These are phyloP conservation scores for Penicillium sp. DNA, from an alignment of 2,329 filamentous ascomycete genomes.

Conservation along the genomic window DNA sequence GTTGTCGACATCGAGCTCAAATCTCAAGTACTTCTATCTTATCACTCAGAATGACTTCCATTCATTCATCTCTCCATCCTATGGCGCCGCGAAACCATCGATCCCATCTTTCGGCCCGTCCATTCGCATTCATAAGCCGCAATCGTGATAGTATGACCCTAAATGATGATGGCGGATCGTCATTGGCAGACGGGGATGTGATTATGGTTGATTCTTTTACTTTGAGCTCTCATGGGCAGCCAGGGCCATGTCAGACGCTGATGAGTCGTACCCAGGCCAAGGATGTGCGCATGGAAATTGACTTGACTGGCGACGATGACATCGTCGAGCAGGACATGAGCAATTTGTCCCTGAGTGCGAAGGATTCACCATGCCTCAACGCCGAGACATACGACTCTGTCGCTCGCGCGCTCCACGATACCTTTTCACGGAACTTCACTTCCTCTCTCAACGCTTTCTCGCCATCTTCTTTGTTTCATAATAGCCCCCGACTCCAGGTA, in stretches of 20 bases:
- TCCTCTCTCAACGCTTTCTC: not conserved
- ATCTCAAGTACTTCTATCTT: too few relatives aligned
- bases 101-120: not conserved
- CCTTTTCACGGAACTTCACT: not conserved
- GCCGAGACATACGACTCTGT: not conserved
- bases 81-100: not conserved
- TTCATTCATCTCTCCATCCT: not conserved
- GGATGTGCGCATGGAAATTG: not conserved
- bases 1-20: too few relatives aligned
- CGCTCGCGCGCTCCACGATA: not conserved
- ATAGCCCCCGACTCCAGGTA: not conserved
- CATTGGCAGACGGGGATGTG: not conserved
- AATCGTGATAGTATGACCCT: not conserved
- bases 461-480: not conserved
- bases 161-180: not conserved
- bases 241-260: not conserved
- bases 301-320: not conserved
- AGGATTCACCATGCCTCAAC: not conserved
- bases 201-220: not conserved
- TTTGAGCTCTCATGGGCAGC: not conserved
- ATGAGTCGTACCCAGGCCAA: not conserved
- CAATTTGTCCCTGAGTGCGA: not conserved
- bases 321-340: not conserved
- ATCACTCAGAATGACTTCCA: not conserved
- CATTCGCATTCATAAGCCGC: not conserved